Evolutionary conservation across 208 protist species (phyloP).

Genomic region (Lotmaria passim): DNA sequence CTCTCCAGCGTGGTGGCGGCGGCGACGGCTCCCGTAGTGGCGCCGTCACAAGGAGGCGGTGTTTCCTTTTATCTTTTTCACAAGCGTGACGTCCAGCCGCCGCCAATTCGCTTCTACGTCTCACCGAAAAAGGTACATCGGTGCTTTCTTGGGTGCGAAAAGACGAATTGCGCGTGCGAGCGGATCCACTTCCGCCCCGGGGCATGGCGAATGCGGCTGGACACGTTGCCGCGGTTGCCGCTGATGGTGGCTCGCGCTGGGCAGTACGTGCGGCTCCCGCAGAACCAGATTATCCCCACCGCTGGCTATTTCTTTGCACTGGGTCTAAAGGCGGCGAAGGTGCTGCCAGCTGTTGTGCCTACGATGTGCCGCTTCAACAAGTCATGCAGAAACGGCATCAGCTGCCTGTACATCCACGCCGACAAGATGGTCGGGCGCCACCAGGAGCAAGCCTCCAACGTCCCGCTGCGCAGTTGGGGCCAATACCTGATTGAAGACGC

Average conservation of each 20-base stretch:
- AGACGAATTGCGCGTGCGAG: constrained; percentile 55
- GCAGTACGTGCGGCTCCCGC: constrained; percentile 41
- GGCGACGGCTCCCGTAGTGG: neutral
- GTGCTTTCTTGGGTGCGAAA: constrained; percentile 72
- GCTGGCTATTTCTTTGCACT: constrained; percentile 82
- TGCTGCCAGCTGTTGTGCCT: constrained; percentile 69
- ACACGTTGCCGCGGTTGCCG: constrained; percentile 45
- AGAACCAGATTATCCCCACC: constrained; percentile 56
- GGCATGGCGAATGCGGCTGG: constrained; percentile 67
- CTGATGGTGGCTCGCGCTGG: constrained; percentile 35
- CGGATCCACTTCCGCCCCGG: constrained; percentile 56
- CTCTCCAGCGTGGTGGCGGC: neutral
- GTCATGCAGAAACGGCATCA: constrained; percentile 58
- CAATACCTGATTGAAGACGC: constrained; percentile 20
- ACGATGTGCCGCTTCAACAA: constrained; percentile 81
- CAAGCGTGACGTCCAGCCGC: constrained; percentile 72
- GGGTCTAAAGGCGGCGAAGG: constrained; percentile 56
- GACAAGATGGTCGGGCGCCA: constrained; percentile 35
- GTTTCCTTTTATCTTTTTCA: constrained; percentile 70
- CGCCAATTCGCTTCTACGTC: constrained; percentile 70
- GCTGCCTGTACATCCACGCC: constrained; percentile 84
- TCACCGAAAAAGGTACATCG: constrained; percentile 66
- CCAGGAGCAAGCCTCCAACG: constrained; percentile 34
- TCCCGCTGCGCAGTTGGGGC: constrained; percentile 29
- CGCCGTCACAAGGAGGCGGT: neutral